Evolutionary conservation across 768 basidiomycete genomes (phyloP), one percentile per base, ranked within the genome.

Genomic region (Naematelia aurantialba): DNA sequence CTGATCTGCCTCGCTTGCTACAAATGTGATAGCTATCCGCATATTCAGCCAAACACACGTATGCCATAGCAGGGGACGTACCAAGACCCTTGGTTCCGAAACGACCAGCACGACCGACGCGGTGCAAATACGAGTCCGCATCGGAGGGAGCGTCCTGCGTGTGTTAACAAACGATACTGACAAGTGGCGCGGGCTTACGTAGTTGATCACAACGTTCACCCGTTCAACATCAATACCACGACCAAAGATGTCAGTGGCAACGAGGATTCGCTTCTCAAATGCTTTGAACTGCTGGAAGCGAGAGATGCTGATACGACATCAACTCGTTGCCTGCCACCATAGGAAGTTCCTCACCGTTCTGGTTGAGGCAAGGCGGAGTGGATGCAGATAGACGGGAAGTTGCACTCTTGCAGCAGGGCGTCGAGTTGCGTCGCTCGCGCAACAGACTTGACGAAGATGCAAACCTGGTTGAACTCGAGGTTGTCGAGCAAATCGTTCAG

Each of bases 201-300:
- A 99, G 79, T 99, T 99, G 81, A 99, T 85, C 52, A 99, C 96
- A 59, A 98, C 97, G 80, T 99, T 99, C 69, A 99, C 96, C 61
- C 96, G 91, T 78, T 99, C 96, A 21, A 99, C 94, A 80, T 99
- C 96, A 65, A 99, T 99, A 66, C 94, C 96, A 78, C 96, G 90
- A 60, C 96, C 96, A 62, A 99, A 99, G 66, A 99, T 98, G 77
- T 99, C 96, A 19, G 96, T 99, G 19, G 93, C 94, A 44, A 99
- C 96, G 19, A 99, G 83, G 65, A 99, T 97, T 65, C 96, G 91
- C 81, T 97, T 99, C 81, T 99, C 96, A 67, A 99, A 99, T 17
- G 90, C 89, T 80, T 99, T 99, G 84, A 99, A 99, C 34, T 93
- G 91, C 25, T 89, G 89, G 80, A 98, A 99, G 14, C 94, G 89